Evolutionary conservation across 306 rosid genomes (phyloP).

Genomic region (Cucumis melo): DNA sequence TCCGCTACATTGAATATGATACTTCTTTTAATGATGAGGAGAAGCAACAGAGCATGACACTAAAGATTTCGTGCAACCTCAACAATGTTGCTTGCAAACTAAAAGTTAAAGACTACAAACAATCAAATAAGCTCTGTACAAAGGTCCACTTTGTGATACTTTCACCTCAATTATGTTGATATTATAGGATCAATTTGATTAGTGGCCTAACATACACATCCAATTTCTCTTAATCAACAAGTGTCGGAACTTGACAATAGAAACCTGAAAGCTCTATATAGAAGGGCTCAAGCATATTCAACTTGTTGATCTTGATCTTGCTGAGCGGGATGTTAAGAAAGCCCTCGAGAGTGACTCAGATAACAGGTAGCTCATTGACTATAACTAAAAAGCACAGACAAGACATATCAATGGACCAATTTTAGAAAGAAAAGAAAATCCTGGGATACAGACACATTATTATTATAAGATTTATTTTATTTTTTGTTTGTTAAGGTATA

Average conservation of each 20-base stretch:
- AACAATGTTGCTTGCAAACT: slow-evolving; percentile 32
- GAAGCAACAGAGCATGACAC: slow-evolving; percentile 20
- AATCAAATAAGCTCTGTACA: slow-evolving; percentile 27
- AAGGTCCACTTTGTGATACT: slow-evolving; percentile 7
- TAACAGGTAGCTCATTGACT: slow-evolving; percentile 16
- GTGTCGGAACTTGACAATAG: slow-evolving; percentile 22
- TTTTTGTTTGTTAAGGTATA: too few relatives aligned
- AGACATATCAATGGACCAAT: too few relatives aligned
- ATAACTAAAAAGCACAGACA: too few relatives aligned
- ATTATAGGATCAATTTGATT: not conserved
- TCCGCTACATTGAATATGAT: slow-evolving; percentile 17
- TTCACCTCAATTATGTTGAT: not conserved
- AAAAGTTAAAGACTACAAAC: slow-evolving; percentile 24
- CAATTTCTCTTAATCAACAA: not conserved
- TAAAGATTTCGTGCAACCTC: slow-evolving; percentile 21
- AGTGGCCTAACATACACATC: not conserved
- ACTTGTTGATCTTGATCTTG: slow-evolving; percentile 27
- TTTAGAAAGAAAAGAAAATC: too few relatives aligned
- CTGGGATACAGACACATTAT: too few relatives aligned
- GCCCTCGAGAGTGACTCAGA: slow-evolving; percentile 30
- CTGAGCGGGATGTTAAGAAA: slow-evolving; percentile 31
- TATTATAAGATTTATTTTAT: too few relatives aligned
- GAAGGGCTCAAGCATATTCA: slow-evolving; percentile 34
- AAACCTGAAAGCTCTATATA: slow-evolving; percentile 31
- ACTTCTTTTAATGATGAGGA: slow-evolving; percentile 25